Evolutionary conservation across 2,329 filamentous ascomycete genomes (phyloP).

Genomic region (Blastomyces gilchristii): DNA sequence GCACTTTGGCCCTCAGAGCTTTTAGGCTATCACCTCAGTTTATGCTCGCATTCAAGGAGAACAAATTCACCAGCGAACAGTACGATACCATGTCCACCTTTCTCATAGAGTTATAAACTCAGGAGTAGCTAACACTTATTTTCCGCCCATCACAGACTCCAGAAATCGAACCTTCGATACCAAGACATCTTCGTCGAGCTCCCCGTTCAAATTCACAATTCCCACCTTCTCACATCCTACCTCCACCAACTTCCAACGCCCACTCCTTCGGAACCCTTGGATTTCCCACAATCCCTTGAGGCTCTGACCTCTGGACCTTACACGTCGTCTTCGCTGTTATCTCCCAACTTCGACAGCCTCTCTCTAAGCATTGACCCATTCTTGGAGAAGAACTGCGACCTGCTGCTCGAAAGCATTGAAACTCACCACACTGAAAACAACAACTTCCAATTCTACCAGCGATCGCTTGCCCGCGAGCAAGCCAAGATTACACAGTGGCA

Average conservation of each 20-base stretch:
- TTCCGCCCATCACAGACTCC: conserved; percentile 50
- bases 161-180: conserved; percentile 88
- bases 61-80: conserved; percentile 95
- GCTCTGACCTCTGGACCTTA: conserved; percentile 59
- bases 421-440: conserved; percentile 97
- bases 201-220: conserved; percentile 87
- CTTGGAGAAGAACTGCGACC: conserved; percentile 95
- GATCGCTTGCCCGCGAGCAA: conserved; percentile 87
- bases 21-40: conserved; percentile 83
- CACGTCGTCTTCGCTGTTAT: conserved; percentile 54
- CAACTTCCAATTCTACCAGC: conserved; percentile 97
- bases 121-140: conserved; percentile 1
- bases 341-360: conserved; percentile 80
- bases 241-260: conserved; percentile 78
- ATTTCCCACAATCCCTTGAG: conserved; percentile 67
- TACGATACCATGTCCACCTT: conserved; percentile 39
- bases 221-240: conserved; percentile 88
- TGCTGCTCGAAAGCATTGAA: conserved; percentile 93
- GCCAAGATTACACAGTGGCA: conserved; percentile 96
- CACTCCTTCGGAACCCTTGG: conserved; percentile 55
- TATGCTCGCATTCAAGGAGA: conserved; percentile 87
- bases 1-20: conserved; percentile 76
- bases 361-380: conserved; percentile 94
- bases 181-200: conserved; percentile 89
- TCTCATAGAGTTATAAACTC: not conserved